Percentiles rank a stretch among this genome's conserved stretches.
Evolutionary conservation across 306 rosid genomes (phyloP).

Genomic region (Rosa multiflora): DNA sequence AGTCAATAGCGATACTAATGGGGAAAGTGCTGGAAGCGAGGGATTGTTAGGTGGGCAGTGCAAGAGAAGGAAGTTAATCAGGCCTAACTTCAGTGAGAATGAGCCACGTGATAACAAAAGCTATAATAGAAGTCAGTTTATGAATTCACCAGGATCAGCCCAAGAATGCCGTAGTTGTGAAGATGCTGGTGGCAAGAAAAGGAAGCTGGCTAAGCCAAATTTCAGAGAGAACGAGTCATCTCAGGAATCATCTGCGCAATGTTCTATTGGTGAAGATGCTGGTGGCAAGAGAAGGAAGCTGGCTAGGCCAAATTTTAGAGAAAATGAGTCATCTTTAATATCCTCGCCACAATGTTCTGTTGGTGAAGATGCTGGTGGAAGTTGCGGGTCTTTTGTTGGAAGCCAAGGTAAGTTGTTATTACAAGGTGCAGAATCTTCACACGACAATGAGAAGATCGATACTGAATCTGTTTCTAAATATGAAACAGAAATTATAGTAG

Average conservation of each 20-base stretch:
- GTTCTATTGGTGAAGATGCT: constrained; percentile 14
- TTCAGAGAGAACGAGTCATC: constrained; percentile 34
- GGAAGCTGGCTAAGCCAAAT: constrained; percentile 56
- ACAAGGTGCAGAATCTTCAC: constrained; percentile 16
- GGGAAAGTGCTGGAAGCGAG: constrained; percentile 27
- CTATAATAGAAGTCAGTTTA: neutral
- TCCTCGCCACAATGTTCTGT: constrained; percentile 20
- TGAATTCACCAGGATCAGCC: neutral
- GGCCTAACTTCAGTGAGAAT: constrained; percentile 50
- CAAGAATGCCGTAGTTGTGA: neutral
- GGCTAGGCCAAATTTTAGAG: constrained; percentile 51
- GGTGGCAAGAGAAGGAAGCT: constrained; percentile 49
- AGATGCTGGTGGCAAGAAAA: constrained; percentile 31
- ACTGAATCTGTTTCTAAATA: constrained; percentile 9
- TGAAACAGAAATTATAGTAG: constrained; percentile 24
- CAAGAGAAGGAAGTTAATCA: constrained; percentile 60
- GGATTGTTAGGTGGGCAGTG: constrained; percentile 21
- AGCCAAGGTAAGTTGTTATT: constrained; percentile 15
- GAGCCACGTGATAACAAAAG: constrained; percentile 25
- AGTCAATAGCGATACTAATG: constrained; percentile 18
- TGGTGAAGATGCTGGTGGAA: constrained; percentile 22
- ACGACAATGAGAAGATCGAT: constrained; percentile 21
- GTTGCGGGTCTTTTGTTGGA: constrained; percentile 28
- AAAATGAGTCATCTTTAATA: constrained; percentile 20
- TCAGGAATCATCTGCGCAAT: constrained; percentile 20